Evolutionary conservation across 441 rosid species (phyloP).

Genomic region (Erodium texanum): DNA sequence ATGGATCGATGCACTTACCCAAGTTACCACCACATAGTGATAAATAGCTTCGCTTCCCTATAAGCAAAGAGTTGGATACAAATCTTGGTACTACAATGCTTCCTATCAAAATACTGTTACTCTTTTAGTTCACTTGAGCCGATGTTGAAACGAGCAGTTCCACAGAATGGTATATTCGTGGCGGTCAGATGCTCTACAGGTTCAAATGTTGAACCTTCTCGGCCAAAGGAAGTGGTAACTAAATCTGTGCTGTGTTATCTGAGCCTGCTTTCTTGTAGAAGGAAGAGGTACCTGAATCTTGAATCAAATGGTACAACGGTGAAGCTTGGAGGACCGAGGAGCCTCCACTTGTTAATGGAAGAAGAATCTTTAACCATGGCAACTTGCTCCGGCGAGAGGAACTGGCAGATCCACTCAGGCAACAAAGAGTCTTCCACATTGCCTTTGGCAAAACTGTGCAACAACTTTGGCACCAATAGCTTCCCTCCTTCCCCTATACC

Average conservation of each 20-base stretch:
- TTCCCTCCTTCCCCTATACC: constrained; percentile 45
- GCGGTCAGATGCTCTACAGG: too few species aligned
- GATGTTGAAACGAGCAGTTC: background rate
- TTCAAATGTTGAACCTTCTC: too few species aligned
- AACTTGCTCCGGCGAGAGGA: constrained; percentile 40
- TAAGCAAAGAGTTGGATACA: background rate
- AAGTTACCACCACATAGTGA: background rate
- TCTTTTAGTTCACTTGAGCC: background rate
- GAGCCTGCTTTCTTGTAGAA: constrained; percentile 19
- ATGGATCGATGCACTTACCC: background rate
- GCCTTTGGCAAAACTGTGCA: constrained; percentile 47
- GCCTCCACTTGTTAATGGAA: constrained; percentile 39
- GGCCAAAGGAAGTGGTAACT: too few species aligned
- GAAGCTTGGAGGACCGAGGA: constrained; percentile 39
- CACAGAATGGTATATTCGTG: background rate
- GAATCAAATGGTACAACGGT: constrained; percentile 47
- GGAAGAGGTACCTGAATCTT: constrained; percentile 53
- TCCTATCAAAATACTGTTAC: background rate
- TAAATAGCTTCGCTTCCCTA: too few species aligned
- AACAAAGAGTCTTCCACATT: constrained; percentile 33
- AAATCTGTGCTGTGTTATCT: too few species aligned
- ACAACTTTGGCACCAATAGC: constrained; percentile 50
- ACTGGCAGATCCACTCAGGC: constrained; percentile 58
- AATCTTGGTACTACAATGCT: background rate
- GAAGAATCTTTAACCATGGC: constrained; percentile 35